Conservation (phyloP, 495 filamentous ascomycete species). For the Penicillium malachiteum region DNA sequence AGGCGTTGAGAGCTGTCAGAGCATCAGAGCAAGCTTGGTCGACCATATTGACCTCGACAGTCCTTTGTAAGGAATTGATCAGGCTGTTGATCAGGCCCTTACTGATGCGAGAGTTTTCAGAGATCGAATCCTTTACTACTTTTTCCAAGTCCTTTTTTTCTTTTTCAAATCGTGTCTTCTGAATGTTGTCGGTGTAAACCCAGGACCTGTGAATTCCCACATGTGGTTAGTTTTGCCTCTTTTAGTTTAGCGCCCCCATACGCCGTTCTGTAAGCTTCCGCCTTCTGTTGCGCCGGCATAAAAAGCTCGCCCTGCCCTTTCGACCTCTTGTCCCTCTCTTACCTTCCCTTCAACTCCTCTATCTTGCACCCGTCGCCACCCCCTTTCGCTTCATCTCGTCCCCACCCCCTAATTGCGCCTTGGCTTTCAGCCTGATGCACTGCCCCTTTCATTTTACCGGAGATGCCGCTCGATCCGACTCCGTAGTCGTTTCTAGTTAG, state of each 20-base stretch:
- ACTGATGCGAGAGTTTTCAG: conserved; percentile 5
- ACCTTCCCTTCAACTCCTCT: conserved; percentile 1
- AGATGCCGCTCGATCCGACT: too few relatives aligned
- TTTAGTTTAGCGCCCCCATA: background rate
- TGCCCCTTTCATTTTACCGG: too few relatives aligned
- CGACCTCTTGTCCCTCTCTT: background rate
- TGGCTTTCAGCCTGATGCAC: too few relatives aligned
- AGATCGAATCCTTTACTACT: conserved; percentile 1
- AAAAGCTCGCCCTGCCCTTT: conserved; percentile 2
- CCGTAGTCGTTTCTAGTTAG: too few relatives aligned
- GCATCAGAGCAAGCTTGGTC: conserved; percentile 26
- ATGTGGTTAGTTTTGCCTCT: conserved; percentile 5
- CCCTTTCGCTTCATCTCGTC: background rate
- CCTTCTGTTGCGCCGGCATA: conserved; percentile 4
- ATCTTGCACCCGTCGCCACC: background rate
- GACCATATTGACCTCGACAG: conserved; percentile 22
- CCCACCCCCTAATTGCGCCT: too few relatives aligned
- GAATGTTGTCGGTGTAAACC: conserved; percentile 27
- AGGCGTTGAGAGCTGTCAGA: conserved; percentile 19
- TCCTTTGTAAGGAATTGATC: conserved; percentile 13
- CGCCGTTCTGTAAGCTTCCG: conserved; percentile 2
- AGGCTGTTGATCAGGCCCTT: conserved; percentile 12
- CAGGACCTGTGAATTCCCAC: conserved; percentile 2
- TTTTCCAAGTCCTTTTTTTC: conserved; percentile 3
- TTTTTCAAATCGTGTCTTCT: conserved; percentile 28